Base-by-base conservation (phyloP, 2,329 filamentous ascomycete genomes). In the Penicillium nordicum region DNA sequence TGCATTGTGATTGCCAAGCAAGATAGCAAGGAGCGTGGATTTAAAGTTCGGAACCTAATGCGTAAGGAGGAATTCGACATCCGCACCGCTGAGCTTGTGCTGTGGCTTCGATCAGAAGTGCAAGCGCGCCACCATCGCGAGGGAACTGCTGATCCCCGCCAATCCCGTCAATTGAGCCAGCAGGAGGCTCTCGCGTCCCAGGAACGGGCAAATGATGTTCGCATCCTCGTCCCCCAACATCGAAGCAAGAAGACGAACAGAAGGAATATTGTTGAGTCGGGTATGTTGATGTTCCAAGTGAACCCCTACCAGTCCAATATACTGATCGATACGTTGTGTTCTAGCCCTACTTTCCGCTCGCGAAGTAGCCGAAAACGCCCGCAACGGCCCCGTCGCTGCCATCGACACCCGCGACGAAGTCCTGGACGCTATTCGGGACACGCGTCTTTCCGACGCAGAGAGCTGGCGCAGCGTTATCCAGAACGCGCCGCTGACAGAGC, bases 191-290 rank as follows among this genome's bases (percentile, higher is more conserved):
- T 62, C 27, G 42, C 67, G 3, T 65, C 70, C 1, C 70, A 60
- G 51, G 77, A 83, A 42, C 76, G 80, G 53, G 82, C 85, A 57
- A 87, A 88, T 63, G 88, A 93, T 54, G 92, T 97, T 44, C 87
- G 89, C 58, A 88, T 97, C n/a, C 81, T 97, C 4, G 83, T 92
- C 6, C 85, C 89, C 1, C 88, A 90, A 55, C 92, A 91, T 48
- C 86, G 88, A 66, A 91, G 87, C 73, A 97, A 96, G 75, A 97
- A 97, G 78, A 89, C 88, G 61, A 97, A 96, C 74, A 86, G 93
- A 51, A 86, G 87, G 68, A 87, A 87, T 29, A 91, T 97, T 48
- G 87, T 97, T 46, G 90, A 96, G 70, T 88, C 92, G 63, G 88
- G 88, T 59, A 85, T 85, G 74, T 72, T 55, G 80, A 78, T 80